Base-by-base conservation (phyloP, 2,329 filamentous ascomycete species). In the Tolypocladium inflatum region DNA sequence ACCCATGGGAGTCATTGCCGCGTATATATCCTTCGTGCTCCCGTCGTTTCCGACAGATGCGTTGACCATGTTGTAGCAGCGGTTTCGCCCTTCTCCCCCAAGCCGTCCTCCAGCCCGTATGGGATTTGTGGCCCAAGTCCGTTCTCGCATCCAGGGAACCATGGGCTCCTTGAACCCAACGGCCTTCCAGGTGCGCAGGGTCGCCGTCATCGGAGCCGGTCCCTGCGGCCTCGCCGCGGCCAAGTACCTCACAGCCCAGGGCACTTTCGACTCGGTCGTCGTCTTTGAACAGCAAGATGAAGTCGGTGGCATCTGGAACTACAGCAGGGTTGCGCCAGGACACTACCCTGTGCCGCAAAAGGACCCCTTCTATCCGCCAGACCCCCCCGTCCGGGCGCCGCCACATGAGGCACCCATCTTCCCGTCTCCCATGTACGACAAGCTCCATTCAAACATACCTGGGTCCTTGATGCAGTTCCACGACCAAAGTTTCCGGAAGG, bases 241-340 rank as follows among this genome's bases (percentile, higher is more conserved):
- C 56, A 94, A 91, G 78, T 92, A 92, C 67, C 78, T 97, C 21
- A 70, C 82, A 13, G 90, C 88, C 0, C 91, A 87, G 79, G 67
- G 77, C 42, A 63, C 70, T 1, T 94, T 94, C 66, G 74, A 84
- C 15, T 80, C 77, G 37, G 86, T 97, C 60, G 82, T 86, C 60
- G 73, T 97, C 43, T 95, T 89, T 66, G 94, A 97, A 72, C 90
- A 96, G 72, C 86, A 91, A 63, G 76, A 80, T 51, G 80, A 83
- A 54, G 82, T 88, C 8, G 93, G 91, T 58, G 93, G 94, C 2
- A 83, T 94, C 11, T 97, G 93, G 93, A 88, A 91, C 66, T 91
- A 95, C 71, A 86, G 80, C 61, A 75, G 77, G 35, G 72, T 70
- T 60, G 79, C 71, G 57, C 77, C 69, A 61, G 80, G 64, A 63